Percentiles rank a stretch among this genome's conserved stretches.
These are phyloP conservation scores for Aspergillus sclerotioniger DNA, from an alignment of 495 filamentous ascomycete genomes.

Conservation along the genomic window DNA sequence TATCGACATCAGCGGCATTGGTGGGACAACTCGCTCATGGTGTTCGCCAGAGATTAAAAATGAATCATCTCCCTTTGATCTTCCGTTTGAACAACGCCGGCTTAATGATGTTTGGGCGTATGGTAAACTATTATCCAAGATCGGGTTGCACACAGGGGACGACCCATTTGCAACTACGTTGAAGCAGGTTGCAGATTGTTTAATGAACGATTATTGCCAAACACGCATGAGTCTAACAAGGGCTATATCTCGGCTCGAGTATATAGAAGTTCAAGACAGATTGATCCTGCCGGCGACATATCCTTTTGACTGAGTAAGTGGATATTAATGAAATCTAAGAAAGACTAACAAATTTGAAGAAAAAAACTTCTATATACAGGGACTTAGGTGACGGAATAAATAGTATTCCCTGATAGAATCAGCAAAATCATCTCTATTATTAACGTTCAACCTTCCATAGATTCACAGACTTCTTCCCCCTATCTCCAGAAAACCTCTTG, in stretches of 20 bases:
- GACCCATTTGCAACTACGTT: slow-evolving; percentile 11
- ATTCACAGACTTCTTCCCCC: too few relatives aligned
- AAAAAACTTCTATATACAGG: too few relatives aligned
- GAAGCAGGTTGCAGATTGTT: slow-evolving; percentile 14
- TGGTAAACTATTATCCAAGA: slow-evolving; percentile 21
- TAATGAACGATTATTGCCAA: slow-evolving; percentile 3
- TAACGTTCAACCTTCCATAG: too few relatives aligned
- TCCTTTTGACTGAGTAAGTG: too few relatives aligned
- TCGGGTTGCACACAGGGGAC: slow-evolving; percentile 13
- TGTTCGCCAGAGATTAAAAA: slow-evolving; percentile 21
- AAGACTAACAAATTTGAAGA: too few relatives aligned
- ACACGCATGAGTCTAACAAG: slow-evolving; percentile 4
- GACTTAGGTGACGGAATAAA: too few relatives aligned
- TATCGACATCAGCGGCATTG: slow-evolving; percentile 35
- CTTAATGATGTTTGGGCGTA: slow-evolving; percentile 23
- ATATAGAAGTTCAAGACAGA: too few relatives aligned
- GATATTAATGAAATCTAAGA: too few relatives aligned
- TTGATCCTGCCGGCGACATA: too few relatives aligned
- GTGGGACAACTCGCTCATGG: slow-evolving; percentile 29
- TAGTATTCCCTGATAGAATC: too few relatives aligned
- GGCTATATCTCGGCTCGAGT: slow-evolving; percentile 4
- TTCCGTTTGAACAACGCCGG: slow-evolving; percentile 18
- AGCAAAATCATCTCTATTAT: too few relatives aligned
- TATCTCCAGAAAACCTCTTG: too few relatives aligned
- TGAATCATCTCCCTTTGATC: slow-evolving; percentile 19